phyloP scores from a whole-genome alignment of 495 filamentous ascomycete genomes.

The Gamarada debralockiae region DNA sequence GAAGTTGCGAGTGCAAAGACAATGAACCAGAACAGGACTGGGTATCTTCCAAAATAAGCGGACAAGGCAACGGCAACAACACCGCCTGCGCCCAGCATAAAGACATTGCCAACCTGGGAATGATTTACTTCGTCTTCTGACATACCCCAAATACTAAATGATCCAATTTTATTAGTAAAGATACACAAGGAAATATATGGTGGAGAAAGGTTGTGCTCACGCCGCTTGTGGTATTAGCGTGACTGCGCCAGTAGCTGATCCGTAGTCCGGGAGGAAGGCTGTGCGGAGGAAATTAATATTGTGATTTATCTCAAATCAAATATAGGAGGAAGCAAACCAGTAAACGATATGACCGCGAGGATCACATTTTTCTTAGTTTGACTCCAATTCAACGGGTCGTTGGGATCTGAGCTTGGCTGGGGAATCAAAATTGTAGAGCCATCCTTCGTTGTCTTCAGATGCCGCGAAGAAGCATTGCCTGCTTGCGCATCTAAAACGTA shows the following conservation, averaged over 20 bases:
- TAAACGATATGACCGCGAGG: slow-evolving; percentile 10
- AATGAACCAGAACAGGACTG: slow-evolving; percentile 54
- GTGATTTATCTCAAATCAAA: slow-evolving; percentile 34
- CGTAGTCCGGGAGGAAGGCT: slow-evolving; percentile 43
- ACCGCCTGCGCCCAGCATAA: slow-evolving; percentile 55
- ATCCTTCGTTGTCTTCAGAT: slow-evolving; percentile 35
- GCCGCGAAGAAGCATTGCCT: slow-evolving; percentile 1
- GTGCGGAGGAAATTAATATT: slow-evolving; percentile 45
- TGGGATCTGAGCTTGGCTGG: slow-evolving; percentile 11
- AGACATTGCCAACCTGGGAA: slow-evolving; percentile 52
- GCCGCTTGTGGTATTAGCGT: slow-evolving; percentile 45
- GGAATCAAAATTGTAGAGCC: slow-evolving; percentile 27
- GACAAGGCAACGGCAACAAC: slow-evolving; percentile 46
- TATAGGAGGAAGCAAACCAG: too few species aligned
- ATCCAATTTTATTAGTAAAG: too few species aligned
- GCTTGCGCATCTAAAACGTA: slow-evolving; percentile 1
- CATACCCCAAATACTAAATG: slow-evolving; percentile 45
- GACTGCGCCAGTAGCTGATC: slow-evolving; percentile 38
- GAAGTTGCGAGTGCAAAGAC: slow-evolving; percentile 43
- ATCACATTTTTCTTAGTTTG: slow-evolving; percentile 10
- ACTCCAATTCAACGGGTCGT: slow-evolving; percentile 16
- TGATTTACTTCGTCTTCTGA: slow-evolving; percentile 49
- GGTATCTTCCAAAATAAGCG: slow-evolving; percentile 56
- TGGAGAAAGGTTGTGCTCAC: slow-evolving; percentile 48
- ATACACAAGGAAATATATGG: slow-evolving; percentile 28